Conservation (phyloP, 2,329 filamentous ascomycete species). For the Trichophyton simii region DNA sequence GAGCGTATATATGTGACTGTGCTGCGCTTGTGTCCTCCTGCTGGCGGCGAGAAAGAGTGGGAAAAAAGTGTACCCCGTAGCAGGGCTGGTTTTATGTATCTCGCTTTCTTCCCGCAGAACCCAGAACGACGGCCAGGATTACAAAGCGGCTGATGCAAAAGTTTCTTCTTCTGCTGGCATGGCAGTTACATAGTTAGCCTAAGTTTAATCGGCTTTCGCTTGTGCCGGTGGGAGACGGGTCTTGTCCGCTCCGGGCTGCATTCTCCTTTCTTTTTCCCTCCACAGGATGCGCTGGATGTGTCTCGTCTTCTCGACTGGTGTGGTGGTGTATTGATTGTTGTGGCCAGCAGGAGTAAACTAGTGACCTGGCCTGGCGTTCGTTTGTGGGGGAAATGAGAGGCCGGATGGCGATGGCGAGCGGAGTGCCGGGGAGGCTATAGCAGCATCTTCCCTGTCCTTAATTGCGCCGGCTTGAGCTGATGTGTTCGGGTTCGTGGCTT, state of each 20-base stretch:
- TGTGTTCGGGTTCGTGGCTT: too few relatives aligned
- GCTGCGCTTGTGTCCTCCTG: not conserved
- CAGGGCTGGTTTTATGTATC: not conserved
- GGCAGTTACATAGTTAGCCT: not conserved
- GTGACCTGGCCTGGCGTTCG: not conserved
- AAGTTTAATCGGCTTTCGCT: not conserved
- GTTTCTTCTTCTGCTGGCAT: not conserved
- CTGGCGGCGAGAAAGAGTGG: not conserved
- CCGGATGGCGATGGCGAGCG: not conserved
- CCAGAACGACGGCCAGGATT: not conserved
- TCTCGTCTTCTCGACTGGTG: not conserved
- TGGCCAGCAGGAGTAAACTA: too few relatives aligned
- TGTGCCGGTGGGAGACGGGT: not conserved
- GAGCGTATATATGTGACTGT: not conserved
- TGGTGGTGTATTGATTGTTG: too few relatives aligned
- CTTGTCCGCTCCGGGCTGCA: not conserved
- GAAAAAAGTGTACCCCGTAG: not conserved
- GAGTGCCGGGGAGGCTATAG: not conserved
- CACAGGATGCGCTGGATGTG: not conserved
- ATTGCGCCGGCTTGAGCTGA: not conserved
- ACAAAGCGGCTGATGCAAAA: slow-evolving; percentile 1
- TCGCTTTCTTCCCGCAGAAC: not conserved
- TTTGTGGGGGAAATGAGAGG: not conserved
- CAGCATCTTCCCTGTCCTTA: not conserved
- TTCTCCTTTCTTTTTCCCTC: not conserved